These are phyloP conservation scores for Suillus occidentalis DNA, from an alignment of 768 basidiomycete species.

Conservation along the genomic window DNA sequence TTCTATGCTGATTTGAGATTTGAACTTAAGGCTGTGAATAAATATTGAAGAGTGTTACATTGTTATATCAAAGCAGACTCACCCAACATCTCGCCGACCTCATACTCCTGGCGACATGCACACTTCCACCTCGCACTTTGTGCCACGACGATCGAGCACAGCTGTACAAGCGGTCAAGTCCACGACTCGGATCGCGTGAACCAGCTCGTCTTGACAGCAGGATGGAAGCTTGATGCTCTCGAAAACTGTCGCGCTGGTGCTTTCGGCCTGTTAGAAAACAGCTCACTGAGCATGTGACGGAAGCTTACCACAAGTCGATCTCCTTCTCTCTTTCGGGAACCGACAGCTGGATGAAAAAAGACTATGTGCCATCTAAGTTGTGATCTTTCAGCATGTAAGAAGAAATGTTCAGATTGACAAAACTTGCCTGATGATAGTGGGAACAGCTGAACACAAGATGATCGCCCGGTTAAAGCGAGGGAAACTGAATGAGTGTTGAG, in stretches of 20 bases:
- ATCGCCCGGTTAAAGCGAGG: too few species aligned
- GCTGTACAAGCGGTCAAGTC: neutral
- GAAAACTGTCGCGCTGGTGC: neutral
- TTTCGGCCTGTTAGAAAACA: neutral
- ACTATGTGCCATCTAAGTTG: neutral
- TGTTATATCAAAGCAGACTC: too few species aligned
- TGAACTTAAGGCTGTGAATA: too few species aligned
- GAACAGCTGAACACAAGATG: too few species aligned
- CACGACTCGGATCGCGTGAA: neutral
- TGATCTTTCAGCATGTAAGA: neutral
- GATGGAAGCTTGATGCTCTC: neutral
- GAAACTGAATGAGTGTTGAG: too few species aligned
- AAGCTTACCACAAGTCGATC: neutral
- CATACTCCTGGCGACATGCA: neutral
- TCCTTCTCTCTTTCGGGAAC: neutral
- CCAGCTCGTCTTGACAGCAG: neutral
- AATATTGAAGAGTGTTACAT: too few species aligned
- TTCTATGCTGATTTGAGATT: too few species aligned
- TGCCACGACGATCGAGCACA: neutral
- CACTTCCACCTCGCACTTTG: neutral
- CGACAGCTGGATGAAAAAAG: neutral
- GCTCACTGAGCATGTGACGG: neutral
- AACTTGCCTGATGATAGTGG: neutral
- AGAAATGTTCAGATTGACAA: neutral
- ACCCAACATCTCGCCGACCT: neutral